These are phyloP conservation scores for Oenanthe javanica DNA, from an alignment of 140 eudicot species.

Conservation along the genomic window DNA sequence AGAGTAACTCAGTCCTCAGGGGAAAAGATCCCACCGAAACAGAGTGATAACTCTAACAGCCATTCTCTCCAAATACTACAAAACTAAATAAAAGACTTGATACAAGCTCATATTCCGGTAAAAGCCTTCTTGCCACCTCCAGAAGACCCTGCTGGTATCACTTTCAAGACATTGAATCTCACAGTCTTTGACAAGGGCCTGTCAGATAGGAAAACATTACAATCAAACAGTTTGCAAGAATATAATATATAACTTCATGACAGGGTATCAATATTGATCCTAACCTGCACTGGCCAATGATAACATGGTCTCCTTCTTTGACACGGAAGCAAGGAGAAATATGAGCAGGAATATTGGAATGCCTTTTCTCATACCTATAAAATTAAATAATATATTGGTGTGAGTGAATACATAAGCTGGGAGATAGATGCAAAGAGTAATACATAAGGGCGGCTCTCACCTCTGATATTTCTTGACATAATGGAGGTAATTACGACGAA, in stretches of 20 bases:
- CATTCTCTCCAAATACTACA: slow-evolving; percentile 3
- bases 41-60: neutral
- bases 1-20: neutral
- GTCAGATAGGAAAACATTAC: neutral
- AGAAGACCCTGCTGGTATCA: slow-evolving; percentile 91
- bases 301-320: slow-evolving; percentile 20
- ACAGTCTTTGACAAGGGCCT: slow-evolving; percentile 95
- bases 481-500: slow-evolving; percentile 76
- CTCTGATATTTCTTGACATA: slow-evolving; percentile 87
- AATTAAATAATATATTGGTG: neutral
- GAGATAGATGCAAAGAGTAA: neutral
- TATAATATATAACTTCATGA: neutral
- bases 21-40: neutral
- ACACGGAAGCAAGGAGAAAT: slow-evolving; percentile 53
- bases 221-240: neutral
- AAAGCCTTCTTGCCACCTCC: slow-evolving; percentile 95
- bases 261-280: neutral
- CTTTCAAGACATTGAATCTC: slow-evolving; percentile 90
- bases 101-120: slow-evolving; percentile 41
- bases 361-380: slow-evolving; percentile 27
- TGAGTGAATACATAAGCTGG: neutral
- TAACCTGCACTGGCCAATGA: slow-evolving; percentile 55
- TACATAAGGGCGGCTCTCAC: slow-evolving; percentile 7
- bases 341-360: neutral
- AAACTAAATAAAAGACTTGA: neutral